Percentiles rank a stretch among this genome's conserved stretches.
phyloP scores from a whole-genome alignment of 495 filamentous ascomycete genomes.

The Astrothelium macrocarpum region DNA sequence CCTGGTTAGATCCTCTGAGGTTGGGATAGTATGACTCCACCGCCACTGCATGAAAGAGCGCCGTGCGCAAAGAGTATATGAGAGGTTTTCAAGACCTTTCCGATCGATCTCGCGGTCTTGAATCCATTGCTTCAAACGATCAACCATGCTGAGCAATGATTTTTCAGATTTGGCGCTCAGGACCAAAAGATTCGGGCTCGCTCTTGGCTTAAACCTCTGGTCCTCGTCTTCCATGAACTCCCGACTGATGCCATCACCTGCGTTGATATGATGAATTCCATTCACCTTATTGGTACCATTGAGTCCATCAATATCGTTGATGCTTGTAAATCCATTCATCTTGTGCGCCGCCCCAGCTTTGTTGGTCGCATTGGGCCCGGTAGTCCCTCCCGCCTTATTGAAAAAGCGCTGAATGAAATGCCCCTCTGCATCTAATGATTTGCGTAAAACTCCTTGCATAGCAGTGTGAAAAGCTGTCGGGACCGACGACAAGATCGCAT shows the following conservation, averaged over 20 bases:
- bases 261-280: too few relatives aligned
- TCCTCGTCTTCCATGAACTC: too few relatives aligned
- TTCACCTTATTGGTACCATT: too few relatives aligned
- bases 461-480: too few relatives aligned
- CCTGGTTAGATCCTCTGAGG: not conserved
- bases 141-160: not conserved
- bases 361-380: not conserved
- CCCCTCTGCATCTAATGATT: too few relatives aligned
- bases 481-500: not conserved
- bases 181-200: too few relatives aligned
- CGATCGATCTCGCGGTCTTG: not conserved
- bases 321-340: too few relatives aligned
- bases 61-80: not conserved
- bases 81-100: not conserved
- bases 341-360: not conserved
- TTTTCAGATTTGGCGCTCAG: not conserved
- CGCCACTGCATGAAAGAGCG: not conserved
- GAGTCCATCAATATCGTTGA: too few relatives aligned
- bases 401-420: not conserved
- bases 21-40: not conserved
- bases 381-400: too few relatives aligned
- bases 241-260: too few relatives aligned
- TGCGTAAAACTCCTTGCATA: too few relatives aligned
- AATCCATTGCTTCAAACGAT: not conserved
- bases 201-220: too few relatives aligned